Percentiles rank a stretch among this genome's conserved stretches.
Evolutionary conservation across 768 basidiomycete species (phyloP).

Genomic region (Podaxis pistillaris): DNA sequence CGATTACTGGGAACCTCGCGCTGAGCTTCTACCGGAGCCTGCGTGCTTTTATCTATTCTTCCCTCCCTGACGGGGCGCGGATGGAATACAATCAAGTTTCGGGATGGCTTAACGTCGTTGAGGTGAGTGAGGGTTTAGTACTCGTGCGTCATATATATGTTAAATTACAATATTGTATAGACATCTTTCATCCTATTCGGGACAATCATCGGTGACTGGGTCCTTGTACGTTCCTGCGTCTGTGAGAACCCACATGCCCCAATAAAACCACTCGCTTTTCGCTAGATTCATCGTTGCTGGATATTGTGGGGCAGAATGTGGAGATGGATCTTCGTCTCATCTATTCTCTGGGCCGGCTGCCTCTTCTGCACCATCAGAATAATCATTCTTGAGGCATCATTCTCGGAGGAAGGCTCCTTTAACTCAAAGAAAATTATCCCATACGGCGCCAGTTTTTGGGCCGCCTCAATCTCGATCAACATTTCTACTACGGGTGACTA

Average conservation of each 20-base stretch:
- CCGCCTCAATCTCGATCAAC: constrained; percentile 5
- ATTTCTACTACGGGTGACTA: constrained; percentile 9
- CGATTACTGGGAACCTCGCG: neutral
- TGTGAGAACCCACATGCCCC: neutral
- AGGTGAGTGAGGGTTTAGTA: neutral
- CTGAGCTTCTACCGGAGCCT: constrained; percentile 9
- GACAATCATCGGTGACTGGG: neutral
- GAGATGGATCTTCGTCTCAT: neutral
- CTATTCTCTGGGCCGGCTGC: constrained; percentile 7
- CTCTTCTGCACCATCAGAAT: constrained; percentile 3
- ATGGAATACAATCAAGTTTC: constrained; percentile 1
- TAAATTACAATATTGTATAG: neutral
- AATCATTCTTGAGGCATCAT: constrained; percentile 6
- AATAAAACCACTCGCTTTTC: no score
- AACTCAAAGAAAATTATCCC: neutral
- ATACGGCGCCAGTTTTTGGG: constrained; percentile 7
- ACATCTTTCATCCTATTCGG: constrained; percentile 6
- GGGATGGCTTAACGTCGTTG: constrained; percentile 1
- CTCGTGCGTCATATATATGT: no score
- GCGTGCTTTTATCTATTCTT: constrained; percentile 2
- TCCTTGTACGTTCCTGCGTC: constrained; percentile 1
- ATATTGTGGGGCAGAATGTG: constrained; percentile 5
- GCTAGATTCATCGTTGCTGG: constrained; percentile 11
- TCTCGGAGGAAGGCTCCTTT: neutral
- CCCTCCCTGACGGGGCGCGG: neutral